phyloP scores from a whole-genome alignment of 2,329 filamentous ascomycete genomes.

The Mycosphaerella arachidis region DNA sequence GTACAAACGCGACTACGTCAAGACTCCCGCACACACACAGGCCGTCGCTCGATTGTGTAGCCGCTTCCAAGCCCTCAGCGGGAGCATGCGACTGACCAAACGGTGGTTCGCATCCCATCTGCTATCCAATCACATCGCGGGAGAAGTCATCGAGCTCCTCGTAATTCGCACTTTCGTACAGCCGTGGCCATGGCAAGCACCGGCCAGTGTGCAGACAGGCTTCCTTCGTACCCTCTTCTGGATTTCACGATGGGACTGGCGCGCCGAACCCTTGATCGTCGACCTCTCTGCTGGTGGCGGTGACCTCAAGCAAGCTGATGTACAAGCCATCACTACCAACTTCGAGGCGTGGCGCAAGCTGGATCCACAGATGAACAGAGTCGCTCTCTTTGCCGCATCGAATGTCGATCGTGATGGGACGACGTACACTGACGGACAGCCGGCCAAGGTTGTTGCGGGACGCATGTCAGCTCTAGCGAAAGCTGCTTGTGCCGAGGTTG shows the following conservation, averaged over 20 bases:
- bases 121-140: conserved; percentile 67
- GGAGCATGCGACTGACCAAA: conserved; percentile 79
- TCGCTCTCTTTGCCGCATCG: conserved; percentile 75
- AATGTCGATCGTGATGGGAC: conserved; percentile 72
- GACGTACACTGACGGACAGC: conserved; percentile 70
- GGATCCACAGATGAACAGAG: conserved; percentile 81
- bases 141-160: conserved; percentile 81
- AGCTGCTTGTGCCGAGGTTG: conserved; percentile 61
- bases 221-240: conserved; percentile 77
- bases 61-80: conserved; percentile 71
- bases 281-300: conserved; percentile 51
- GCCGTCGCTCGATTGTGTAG: conserved; percentile 76
- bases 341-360: conserved; percentile 82
- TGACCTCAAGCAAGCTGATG: conserved; percentile 56
- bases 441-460: conserved; percentile 76
- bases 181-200: conserved; percentile 73
- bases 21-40: conserved; percentile 74
- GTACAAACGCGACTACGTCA: conserved; percentile 67
- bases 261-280: conserved; percentile 72
- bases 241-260: conserved; percentile 89
- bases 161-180: conserved; percentile 73
- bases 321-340: conserved; percentile 60
- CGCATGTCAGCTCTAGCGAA: conserved; percentile 78
- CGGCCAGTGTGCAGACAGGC: conserved; percentile 71
- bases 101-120: conserved; percentile 85